Percentiles rank a stretch among this genome's conserved stretches.
phyloP scores from a whole-genome alignment of 495 filamentous ascomycete genomes.

The Penicillium maclennaniae region DNA sequence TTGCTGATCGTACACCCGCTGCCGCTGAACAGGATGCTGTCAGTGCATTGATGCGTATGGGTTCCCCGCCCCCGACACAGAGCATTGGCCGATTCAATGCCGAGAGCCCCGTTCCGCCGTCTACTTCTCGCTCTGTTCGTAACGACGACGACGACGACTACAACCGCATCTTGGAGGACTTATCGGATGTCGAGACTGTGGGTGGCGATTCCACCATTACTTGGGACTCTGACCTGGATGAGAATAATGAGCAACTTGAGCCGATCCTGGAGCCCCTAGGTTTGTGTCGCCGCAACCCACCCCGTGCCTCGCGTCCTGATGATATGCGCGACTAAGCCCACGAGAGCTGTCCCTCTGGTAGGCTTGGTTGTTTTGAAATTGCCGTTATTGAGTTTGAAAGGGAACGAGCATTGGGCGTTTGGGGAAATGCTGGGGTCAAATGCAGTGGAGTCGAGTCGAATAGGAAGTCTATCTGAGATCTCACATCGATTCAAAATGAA shows the following conservation, averaged over 20 bases:
- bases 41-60: background rate
- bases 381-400: background rate
- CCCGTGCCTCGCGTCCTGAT: background rate
- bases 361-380: background rate
- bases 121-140: background rate
- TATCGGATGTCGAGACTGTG: background rate
- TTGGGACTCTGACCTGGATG: background rate
- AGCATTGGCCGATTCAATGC: background rate
- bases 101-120: background rate
- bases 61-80: no score
- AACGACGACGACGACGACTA: background rate
- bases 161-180: background rate
- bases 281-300: background rate
- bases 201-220: background rate
- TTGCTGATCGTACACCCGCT: background rate
- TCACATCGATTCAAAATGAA: background rate
- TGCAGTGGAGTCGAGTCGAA: background rate
- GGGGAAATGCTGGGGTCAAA: background rate
- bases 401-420: background rate
- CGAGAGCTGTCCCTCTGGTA: background rate
- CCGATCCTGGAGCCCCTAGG: background rate
- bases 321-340: background rate
- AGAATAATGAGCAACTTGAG: background rate
- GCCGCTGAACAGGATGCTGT: background rate
- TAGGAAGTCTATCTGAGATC: no score